Percentiles rank a stretch among this genome's conserved stretches.
phyloP scores from a whole-genome alignment of 2,329 filamentous ascomycete genomes.

The Epichloe baconii region DNA sequence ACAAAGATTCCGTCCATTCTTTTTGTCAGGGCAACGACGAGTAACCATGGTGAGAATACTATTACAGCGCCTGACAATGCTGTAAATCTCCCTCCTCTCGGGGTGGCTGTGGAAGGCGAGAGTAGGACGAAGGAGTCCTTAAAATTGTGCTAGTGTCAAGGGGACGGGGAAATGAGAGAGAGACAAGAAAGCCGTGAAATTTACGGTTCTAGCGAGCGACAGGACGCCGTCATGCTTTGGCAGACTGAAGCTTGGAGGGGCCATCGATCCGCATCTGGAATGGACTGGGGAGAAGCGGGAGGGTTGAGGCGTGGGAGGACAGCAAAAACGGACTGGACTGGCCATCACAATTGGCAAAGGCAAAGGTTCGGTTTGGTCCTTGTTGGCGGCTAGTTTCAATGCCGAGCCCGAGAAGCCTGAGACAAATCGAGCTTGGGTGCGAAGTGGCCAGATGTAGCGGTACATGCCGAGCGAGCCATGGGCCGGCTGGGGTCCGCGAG shows the following conservation, averaged over 20 bases:
- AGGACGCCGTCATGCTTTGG: not conserved
- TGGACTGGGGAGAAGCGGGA: not conserved
- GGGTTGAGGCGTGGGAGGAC: too few species aligned
- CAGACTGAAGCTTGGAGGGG: slow-evolving; percentile 3
- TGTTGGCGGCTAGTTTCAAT: too few species aligned
- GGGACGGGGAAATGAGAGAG: not conserved
- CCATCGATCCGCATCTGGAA: slow-evolving; percentile 10
- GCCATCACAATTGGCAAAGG: not conserved
- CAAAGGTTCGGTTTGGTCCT: too few species aligned
- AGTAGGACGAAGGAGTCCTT: not conserved
- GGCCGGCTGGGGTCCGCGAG: too few species aligned
- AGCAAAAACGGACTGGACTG: too few species aligned
- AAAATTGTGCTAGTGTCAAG: not conserved
- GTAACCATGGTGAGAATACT: not conserved
- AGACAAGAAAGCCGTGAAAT: not conserved
- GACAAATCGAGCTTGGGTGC: not conserved
- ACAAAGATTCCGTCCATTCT: not conserved
- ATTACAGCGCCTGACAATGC: not conserved
- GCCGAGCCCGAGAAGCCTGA: not conserved
- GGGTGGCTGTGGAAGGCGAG: not conserved
- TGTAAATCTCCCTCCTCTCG: not conserved
- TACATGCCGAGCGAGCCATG: too few species aligned
- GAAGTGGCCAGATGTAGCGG: too few species aligned
- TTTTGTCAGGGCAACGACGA: not conserved
- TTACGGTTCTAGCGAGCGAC: not conserved